These are phyloP conservation scores for Dactylellina leptospora DNA, from an alignment of 2,329 filamentous ascomycete genomes.

Conservation along the genomic window DNA sequence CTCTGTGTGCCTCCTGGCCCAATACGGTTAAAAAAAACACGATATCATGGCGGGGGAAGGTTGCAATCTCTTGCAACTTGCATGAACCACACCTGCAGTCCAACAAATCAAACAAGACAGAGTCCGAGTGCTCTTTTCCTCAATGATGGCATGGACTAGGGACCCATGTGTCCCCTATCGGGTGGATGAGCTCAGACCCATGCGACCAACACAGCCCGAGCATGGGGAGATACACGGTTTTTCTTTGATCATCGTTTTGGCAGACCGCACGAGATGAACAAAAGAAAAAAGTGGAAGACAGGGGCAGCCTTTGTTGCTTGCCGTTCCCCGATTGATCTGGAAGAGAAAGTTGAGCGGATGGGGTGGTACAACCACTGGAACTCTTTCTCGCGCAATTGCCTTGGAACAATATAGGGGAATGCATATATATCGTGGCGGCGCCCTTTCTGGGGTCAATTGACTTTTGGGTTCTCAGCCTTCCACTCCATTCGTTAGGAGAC, in stretches of 20 bases:
- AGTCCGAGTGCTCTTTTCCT: conserved; percentile 1
- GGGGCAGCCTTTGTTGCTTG: conserved; percentile 2
- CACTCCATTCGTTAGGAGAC: conserved; percentile 36
- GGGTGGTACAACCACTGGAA: conserved; percentile 22
- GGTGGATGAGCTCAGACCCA: conserved; percentile 34
- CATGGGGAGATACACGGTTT: conserved; percentile 7
- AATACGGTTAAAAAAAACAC: conserved; percentile 30
- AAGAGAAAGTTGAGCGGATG: conserved; percentile 14
- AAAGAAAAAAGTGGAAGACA: conserved; percentile 17
- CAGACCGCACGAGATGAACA: conserved; percentile 5
- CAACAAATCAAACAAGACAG: conserved; percentile 35
- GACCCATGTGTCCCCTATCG: conserved; percentile 26
- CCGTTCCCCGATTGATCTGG: conserved; percentile 31
- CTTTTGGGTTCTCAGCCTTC: conserved; percentile 6
- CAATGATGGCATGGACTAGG: conserved; percentile 29
- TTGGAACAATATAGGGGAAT: conserved; percentile 4
- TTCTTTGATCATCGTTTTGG: conserved; percentile 6
- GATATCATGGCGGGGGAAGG: conserved; percentile 47
- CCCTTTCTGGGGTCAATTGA: conserved; percentile 19
- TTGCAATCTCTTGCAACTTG: conserved; percentile 33
- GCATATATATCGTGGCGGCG: conserved; percentile 29
- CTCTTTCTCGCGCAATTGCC: too few relatives aligned
- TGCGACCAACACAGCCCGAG: conserved; percentile 36
- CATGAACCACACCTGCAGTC: conserved; percentile 30
- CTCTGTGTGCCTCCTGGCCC: background rate